Percentiles rank a stretch among this genome's conserved stretches.
Conservation (phyloP, 208 protist genomes). For the Leishmania amazonensis region DNA sequence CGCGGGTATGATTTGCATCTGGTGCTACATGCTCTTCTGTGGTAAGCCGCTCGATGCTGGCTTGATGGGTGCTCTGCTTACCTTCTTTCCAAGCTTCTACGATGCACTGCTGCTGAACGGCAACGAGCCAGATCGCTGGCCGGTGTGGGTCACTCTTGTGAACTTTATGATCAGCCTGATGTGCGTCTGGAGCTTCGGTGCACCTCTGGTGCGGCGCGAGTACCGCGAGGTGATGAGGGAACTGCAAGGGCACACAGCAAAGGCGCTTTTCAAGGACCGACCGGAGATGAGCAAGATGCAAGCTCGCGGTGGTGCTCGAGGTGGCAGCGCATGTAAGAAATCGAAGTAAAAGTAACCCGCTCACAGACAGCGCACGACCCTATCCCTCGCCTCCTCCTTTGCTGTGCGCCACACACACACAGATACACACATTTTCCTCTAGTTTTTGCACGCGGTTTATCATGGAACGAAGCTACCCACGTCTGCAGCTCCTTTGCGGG, state of each 20-base stretch:
- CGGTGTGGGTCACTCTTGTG: slow-evolving; percentile 46
- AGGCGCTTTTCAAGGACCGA: slow-evolving; percentile 46
- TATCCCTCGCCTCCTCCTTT: background rate
- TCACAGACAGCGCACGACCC: background rate
- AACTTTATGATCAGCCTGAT: slow-evolving; percentile 45
- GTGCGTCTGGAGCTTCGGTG: slow-evolving; percentile 31
- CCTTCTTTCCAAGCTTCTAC: slow-evolving; percentile 56
- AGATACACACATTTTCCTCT: background rate
- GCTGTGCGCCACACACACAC: background rate
- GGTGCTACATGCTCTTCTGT: slow-evolving; percentile 43
- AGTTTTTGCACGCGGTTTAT: background rate
- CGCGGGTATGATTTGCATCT: slow-evolving; percentile 33
- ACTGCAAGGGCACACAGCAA: slow-evolving; percentile 34
- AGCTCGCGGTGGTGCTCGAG: slow-evolving; percentile 1
- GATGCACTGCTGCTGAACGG: slow-evolving; percentile 45
- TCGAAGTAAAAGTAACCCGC: background rate
- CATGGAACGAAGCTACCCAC: background rate
- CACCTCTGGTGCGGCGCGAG: slow-evolving; percentile 40
- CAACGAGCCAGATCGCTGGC: slow-evolving; percentile 42
- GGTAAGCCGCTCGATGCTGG: slow-evolving; percentile 35
- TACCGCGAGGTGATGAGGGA: slow-evolving; percentile 33
- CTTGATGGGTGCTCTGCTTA: slow-evolving; percentile 23
- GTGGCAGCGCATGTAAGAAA: slow-evolving; percentile 10
- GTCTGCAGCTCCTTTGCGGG: background rate
- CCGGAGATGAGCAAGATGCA: slow-evolving; percentile 32